A percentile compares a stretch with the other conserved stretches of the same genome.
These are phyloP conservation scores for Pleurozium schreberi DNA, from an alignment of 225 moss, liverwort and hornwort species.

Conservation along the genomic window DNA sequence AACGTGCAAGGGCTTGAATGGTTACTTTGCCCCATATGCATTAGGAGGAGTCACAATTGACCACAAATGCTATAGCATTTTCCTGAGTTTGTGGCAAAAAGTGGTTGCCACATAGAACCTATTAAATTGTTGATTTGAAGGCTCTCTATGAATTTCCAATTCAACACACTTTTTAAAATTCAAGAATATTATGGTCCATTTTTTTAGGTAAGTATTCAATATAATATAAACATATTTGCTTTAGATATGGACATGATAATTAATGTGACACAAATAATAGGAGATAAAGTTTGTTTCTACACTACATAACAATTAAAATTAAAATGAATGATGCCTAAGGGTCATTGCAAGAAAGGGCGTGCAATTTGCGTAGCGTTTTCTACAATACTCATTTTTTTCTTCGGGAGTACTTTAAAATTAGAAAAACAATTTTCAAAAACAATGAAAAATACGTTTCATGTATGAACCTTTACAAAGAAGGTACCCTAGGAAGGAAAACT, in stretches of 20 bases:
- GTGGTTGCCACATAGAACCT: neutral
- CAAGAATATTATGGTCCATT: neutral
- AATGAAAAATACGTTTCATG: too few species aligned
- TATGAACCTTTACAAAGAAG: too few species aligned
- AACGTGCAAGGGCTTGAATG: neutral
- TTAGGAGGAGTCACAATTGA: accelerated
- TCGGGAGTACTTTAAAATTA: too few species aligned
- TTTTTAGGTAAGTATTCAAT: neutral
- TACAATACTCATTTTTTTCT: too few species aligned
- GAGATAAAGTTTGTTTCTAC: neutral
- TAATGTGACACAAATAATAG: neutral
- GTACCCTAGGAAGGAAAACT: too few species aligned
- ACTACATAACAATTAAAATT: neutral
- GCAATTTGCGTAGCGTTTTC: too few species aligned
- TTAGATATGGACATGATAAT: neutral
- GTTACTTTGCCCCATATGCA: neutral
- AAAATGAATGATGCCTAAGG: too few species aligned
- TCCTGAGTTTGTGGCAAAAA: accelerated
- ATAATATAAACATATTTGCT: neutral
- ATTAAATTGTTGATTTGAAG: neutral
- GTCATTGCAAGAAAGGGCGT: too few species aligned
- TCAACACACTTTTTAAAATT: neutral
- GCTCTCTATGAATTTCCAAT: neutral
- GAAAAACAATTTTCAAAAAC: too few species aligned
- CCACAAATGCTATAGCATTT: accelerated